Evolutionary conservation across 441 rosid species (phyloP).

Genomic region (Mallotus repandus): DNA sequence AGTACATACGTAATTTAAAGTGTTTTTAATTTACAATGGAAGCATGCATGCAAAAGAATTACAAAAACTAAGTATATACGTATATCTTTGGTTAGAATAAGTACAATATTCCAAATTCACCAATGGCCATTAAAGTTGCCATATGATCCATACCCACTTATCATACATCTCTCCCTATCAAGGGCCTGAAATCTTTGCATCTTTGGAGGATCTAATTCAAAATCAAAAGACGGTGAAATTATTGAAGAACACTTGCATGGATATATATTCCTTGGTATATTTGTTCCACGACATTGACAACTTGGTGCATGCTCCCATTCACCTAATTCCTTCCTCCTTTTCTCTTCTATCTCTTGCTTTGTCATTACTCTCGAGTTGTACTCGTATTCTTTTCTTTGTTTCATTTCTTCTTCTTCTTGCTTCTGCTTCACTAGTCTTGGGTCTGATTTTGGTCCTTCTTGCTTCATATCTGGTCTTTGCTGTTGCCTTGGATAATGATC

Average conservation of each 20-base stretch:
- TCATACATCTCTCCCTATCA: background rate
- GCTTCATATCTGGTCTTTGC: background rate
- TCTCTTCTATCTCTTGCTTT: no score
- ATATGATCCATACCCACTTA: background rate
- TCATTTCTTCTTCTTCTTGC: no score
- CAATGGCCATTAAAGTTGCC: background rate
- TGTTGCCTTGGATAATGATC: background rate
- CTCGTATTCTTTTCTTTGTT: background rate
- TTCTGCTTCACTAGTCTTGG: background rate
- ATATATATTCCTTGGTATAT: background rate
- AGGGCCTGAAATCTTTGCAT: background rate
- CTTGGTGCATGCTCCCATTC: background rate
- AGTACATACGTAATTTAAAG: no score
- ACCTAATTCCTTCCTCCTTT: no score
- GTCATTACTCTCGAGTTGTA: background rate
- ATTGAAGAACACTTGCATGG: background rate
- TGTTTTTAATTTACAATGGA: no score
- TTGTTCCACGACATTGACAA: background rate
- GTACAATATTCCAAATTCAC: background rate
- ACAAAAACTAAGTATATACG: no score
- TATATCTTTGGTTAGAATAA: no score
- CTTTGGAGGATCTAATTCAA: slow-evolving; percentile 1
- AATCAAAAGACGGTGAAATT: background rate
- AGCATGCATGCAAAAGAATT: no score
- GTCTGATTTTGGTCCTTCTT: background rate